Evolutionary conservation across 2,329 filamentous ascomycete genomes (phyloP).

Genomic region (Macroventuria anomochaeta): DNA sequence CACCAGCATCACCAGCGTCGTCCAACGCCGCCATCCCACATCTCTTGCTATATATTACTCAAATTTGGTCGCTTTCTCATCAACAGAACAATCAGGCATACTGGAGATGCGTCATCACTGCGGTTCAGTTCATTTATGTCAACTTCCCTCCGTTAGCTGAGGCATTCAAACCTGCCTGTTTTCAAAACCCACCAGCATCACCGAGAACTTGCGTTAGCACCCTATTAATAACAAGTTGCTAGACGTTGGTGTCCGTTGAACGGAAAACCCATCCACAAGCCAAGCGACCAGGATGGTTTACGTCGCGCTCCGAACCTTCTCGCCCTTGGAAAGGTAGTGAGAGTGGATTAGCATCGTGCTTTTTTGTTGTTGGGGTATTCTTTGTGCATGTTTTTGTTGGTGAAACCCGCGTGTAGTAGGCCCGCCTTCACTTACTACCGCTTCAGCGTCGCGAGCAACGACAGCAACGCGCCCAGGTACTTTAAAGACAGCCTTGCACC

Average conservation of each 20-base stretch:
- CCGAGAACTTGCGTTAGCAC: too few relatives aligned
- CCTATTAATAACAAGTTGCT: not conserved
- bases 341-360: not conserved
- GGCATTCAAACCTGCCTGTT: slow-evolving; percentile 2
- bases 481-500: too few relatives aligned
- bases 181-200: too few relatives aligned
- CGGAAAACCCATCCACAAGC: not conserved
- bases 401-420: not conserved
- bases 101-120: not conserved
- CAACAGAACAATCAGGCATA: not conserved
- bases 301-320: not conserved
- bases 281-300: not conserved
- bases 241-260: not conserved
- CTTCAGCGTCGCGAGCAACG: too few relatives aligned
- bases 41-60: not conserved
- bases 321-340: not conserved
- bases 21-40: too few relatives aligned
- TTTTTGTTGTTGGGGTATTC: not conserved
- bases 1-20: not conserved
- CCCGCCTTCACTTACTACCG: too few relatives aligned
- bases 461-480: too few relatives aligned
- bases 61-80: not conserved
- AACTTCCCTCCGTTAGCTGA: not conserved
- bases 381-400: not conserved
- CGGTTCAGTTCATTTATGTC: slow-evolving; percentile 3